Conservation (phyloP, 306 rosid genomes). For the Ormosia semicastrata region DNA sequence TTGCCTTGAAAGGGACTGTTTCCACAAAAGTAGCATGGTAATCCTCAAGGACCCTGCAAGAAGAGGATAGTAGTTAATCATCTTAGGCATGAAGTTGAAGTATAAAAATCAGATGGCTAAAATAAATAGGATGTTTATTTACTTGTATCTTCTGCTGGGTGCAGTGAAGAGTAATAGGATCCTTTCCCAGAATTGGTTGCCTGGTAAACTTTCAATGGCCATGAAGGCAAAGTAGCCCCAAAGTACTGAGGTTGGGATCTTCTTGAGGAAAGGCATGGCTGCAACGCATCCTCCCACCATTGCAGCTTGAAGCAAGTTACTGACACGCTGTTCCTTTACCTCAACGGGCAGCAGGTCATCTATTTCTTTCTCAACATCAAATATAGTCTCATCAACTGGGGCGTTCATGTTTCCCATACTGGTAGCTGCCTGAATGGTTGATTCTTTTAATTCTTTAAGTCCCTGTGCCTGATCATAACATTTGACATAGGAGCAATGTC, state of each 20-base stretch:
- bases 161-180: conserved; percentile 62
- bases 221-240: conserved; percentile 79
- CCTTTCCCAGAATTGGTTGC: conserved; percentile 77
- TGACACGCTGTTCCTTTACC: conserved; percentile 92
- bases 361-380: conserved; percentile 78
- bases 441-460: conserved; percentile 56
- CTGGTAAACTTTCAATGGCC: conserved; percentile 76
- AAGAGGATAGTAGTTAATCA: conserved; percentile 10
- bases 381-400: conserved; percentile 68
- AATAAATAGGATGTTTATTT: background rate
- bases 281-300: conserved; percentile 97
- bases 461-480: conserved; percentile 35
- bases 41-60: conserved; percentile 88
- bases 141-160: conserved; percentile 84
- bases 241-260: conserved; percentile 83
- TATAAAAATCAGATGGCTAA: background rate
- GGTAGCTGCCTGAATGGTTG: conserved; percentile 78
- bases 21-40: conserved; percentile 92
- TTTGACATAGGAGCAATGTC: background rate
- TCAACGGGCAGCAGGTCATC: conserved; percentile 93
- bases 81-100: background rate
- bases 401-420: conserved; percentile 81
- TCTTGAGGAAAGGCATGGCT: conserved; percentile 95
- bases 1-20: conserved; percentile 89
- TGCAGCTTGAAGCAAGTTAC: conserved; percentile 80